A percentile compares a stretch with the other conserved stretches of the same genome.
phyloP scores from a whole-genome alignment of 108 stramenopile genomes.

The Cyclotella atomus region DNA sequence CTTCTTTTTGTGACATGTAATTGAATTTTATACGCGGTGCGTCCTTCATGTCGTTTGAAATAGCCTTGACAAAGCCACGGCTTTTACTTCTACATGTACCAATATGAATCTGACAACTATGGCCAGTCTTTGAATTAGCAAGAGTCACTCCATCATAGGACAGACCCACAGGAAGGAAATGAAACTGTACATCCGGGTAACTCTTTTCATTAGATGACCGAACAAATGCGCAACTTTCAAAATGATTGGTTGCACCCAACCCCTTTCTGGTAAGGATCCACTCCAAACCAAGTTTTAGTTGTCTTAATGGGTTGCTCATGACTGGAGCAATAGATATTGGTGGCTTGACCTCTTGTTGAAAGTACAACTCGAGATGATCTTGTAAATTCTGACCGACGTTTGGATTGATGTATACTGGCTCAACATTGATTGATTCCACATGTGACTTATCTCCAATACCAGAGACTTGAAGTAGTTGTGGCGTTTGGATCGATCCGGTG shows the following conservation, averaged over 20 bases:
- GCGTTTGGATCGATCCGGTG: conserved; percentile 67
- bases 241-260: conserved; percentile 51
- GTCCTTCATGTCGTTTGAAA: conserved; percentile 6
- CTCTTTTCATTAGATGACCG: conserved; percentile 24
- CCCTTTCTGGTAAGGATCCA: conserved; percentile 51
- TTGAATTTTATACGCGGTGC: conserved; percentile 13
- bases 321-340: conserved; percentile 36
- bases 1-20: conserved; percentile 13
- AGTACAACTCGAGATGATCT: conserved; percentile 57
- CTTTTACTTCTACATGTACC: conserved; percentile 9
- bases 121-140: not conserved
- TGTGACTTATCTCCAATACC: conserved; percentile 59
- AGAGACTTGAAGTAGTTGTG: conserved; percentile 66
- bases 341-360: conserved; percentile 28
- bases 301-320: not conserved
- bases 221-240: conserved; percentile 59
- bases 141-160: conserved; percentile 9
- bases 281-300: conserved; percentile 24
- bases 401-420: conserved; percentile 35
- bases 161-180: conserved; percentile 3
- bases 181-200: conserved; percentile 52
- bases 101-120: conserved; percentile 9
- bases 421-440: conserved; percentile 34
- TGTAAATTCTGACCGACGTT: conserved; percentile 66
- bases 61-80: conserved; percentile 11